Base-by-base conservation (phyloP, 768 basidiomycete genomes). In the Candolleomyces eurysporus region DNA sequence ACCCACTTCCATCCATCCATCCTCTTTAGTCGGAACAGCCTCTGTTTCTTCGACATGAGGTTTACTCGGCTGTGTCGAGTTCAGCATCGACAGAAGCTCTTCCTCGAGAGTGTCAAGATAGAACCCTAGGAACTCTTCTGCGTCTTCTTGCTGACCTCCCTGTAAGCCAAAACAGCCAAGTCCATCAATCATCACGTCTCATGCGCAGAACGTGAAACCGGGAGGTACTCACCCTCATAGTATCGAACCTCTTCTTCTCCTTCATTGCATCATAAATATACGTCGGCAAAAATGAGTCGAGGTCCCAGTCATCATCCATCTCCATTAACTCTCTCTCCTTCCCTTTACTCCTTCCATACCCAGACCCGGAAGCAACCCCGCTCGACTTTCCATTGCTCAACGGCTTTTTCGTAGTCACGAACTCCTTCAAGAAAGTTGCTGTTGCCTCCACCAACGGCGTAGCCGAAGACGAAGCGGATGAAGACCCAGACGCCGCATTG, bases 71-170 rank as follows among this genome's bases (percentile, higher is more conserved):
- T 75, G 72, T 39, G 65, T 50, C 2, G 82, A 79, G 6, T 85
- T 78, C 7, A 85, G 73, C n/a, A 96, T 75, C 3, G 81, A 79
- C 4, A 92, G 75, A 11, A 98, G 71, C 76, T 98, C 96, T 71
- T 99, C 96, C 72, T 96, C 94, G 5, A 99, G 78, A 0, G 94
- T 92, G 67, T 98, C 94, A 26, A 98, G 80, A 76, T 93, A 96
- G 76, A 97, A 98, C 3, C 96, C 96, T n/a, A 98, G 79, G 73
- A 97, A 98, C 74, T 99, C 96, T 73, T 99, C 96, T 10, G 96
- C 96, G 61, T 99, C 96, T 72, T 99, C 96, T 76, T 99, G 96
- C 61, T 94, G 92, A 0, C 95, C 95, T 42, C 92, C 87, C 85
- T 94, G 65, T 13, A 57, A 2, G 22, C 48, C 52, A 58, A 42